Conservation (phyloP, 345 rosid genomes). For the Ceriops decandra region DNA sequence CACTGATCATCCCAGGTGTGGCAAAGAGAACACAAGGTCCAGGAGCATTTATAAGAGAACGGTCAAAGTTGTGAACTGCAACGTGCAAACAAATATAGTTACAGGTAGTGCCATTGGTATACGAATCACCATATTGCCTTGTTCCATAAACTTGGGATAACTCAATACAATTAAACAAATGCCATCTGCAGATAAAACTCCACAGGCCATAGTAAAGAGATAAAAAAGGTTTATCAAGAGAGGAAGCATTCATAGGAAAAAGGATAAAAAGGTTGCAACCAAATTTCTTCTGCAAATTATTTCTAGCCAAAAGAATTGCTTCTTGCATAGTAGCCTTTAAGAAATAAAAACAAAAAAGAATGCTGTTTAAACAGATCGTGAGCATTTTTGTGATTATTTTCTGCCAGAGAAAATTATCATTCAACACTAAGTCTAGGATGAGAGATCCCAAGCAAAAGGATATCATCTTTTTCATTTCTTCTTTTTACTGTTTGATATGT, state of each 20-base stretch:
- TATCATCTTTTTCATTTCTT: too few relatives aligned
- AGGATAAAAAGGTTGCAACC: background rate
- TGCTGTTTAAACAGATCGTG: too few relatives aligned
- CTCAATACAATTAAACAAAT: background rate
- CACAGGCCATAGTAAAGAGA: background rate
- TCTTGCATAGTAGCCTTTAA: too few relatives aligned
- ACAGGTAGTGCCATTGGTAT: background rate
- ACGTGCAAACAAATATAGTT: conserved; percentile 4
- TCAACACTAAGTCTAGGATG: too few relatives aligned
- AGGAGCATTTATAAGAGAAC: conserved; percentile 75
- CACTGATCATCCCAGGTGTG: conserved; percentile 96
- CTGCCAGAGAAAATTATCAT: too few relatives aligned
- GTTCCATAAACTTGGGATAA: background rate
- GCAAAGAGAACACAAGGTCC: conserved; percentile 99
- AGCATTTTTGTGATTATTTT: too few relatives aligned
- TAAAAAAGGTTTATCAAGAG: too few relatives aligned
- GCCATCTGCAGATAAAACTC: background rate
- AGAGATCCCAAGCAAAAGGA: too few relatives aligned
- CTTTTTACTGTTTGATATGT: too few relatives aligned
- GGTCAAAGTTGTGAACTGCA: conserved; percentile 73
- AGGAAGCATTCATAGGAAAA: background rate
- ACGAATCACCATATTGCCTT: background rate
- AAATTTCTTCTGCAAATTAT: background rate
- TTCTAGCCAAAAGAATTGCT: too few relatives aligned
- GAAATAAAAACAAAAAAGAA: too few relatives aligned